Evolutionary conservation across 2,329 filamentous ascomycete genomes (phyloP), one percentile per base, ranked within the genome.

Genomic region (Helicocarpus griseus): DNA sequence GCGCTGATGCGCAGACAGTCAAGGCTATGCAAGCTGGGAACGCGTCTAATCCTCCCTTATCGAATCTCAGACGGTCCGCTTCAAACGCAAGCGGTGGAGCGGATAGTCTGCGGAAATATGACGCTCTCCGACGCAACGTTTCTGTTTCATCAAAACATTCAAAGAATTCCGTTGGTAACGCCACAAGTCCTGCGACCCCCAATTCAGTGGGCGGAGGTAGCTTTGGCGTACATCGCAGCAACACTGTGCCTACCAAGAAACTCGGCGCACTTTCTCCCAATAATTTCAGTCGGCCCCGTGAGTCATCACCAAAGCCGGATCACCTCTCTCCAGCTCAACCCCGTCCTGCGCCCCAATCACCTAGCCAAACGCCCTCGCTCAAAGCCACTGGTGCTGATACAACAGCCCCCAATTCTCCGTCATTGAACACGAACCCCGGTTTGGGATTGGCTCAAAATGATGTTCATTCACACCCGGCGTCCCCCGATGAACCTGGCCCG

Each of bases 111-210:
- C 82, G 88, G 40, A 87, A 86, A 62, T 87, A 86, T 60, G 89
- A 66, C 35, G 62, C 85, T 52, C 82, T 82, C 58, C 81, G 91
- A 56, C 81, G 93, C 57, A 96, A 96, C 63, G 86, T 91, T 48
- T 97, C 93, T 2, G 87, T 89, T 0, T 95, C 90, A 3, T 97
- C 93, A n/a, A 82, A 84, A 59, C 83, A 88, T 58, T 95, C 90
- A 81, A 85, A 53, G 77, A 83, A 54, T 90, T 89, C 22, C 83
- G 81, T 54, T 21, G 54, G 54, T 17, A 85, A 80, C 52, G 77
- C 80, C 24, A 81, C 84, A 6, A 88, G 82, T 49, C 87, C 89
- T 0, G 80, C 77, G 49, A 66, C 70, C 26, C 77, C 84, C 0
- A 77, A 77, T 1, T 74, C 81, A 43, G 74, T 70, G 38, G 75